A percentile compares a stretch with the other conserved stretches of the same genome.
phyloP scores from a whole-genome alignment of 2,329 filamentous ascomycete species.

The Coniochaeta hoffmannii region DNA sequence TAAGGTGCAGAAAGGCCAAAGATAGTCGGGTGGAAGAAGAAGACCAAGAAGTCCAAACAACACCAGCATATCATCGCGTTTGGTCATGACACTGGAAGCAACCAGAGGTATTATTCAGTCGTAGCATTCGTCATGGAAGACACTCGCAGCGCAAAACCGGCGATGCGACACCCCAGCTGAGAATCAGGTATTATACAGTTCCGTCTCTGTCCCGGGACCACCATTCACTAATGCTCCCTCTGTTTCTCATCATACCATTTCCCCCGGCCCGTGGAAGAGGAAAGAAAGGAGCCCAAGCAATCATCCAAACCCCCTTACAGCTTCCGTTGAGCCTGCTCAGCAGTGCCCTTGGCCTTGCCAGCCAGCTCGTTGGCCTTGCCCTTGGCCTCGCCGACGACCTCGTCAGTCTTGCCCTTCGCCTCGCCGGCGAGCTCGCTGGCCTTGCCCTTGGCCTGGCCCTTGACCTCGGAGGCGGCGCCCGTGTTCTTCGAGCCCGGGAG shows the following conservation, averaged over 20 bases:
- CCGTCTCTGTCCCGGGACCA: neutral
- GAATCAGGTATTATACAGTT: neutral
- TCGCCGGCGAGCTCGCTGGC: slow-evolving; percentile 13
- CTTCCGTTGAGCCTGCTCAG: slow-evolving; percentile 30
- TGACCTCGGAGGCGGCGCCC: slow-evolving; percentile 28
- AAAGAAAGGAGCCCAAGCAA: too few species aligned
- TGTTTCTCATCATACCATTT: neutral
- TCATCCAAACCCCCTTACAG: slow-evolving; percentile 10
- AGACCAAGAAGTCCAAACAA: too few species aligned
- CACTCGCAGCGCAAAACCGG: neutral
- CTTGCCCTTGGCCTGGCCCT: slow-evolving; percentile 28
- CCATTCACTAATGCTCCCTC: neutral
- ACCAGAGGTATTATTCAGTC: neutral
- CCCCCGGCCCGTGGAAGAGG: neutral
- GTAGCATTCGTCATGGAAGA: neutral
- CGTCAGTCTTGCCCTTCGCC: slow-evolving; percentile 30
- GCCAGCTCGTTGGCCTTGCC: slow-evolving; percentile 27
- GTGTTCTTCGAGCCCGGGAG: slow-evolving; percentile 38
- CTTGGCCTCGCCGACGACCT: slow-evolving; percentile 24
- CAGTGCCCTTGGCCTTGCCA: slow-evolving; percentile 33
- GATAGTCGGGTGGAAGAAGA: too few species aligned
- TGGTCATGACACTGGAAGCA: neutral
- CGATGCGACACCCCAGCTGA: neutral
- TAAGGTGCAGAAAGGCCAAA: too few species aligned
- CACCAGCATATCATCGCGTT: neutral